Percentiles rank a stretch among this genome's conserved stretches.
Evolutionary conservation across 2,329 filamentous ascomycete species (phyloP).

Genomic region (Macroventuria anomochaeta): DNA sequence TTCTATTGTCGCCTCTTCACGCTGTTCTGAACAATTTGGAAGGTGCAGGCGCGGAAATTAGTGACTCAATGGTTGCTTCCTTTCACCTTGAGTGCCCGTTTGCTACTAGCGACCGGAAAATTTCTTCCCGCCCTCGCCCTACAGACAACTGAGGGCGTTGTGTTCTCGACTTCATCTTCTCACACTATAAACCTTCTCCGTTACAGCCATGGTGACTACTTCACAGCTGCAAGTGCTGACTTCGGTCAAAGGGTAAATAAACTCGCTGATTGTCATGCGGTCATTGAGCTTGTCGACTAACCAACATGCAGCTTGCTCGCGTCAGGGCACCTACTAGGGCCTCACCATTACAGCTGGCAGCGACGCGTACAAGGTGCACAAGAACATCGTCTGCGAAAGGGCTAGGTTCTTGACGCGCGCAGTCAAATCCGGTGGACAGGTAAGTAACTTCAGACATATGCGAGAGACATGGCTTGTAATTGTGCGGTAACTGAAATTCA

Average conservation of each 20-base stretch:
- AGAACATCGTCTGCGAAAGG: constrained; percentile 21
- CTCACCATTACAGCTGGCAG: constrained; percentile 21
- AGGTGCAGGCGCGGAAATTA: too few relatives aligned
- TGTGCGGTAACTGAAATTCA: background rate
- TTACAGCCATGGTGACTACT: background rate
- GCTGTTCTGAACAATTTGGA: too few relatives aligned
- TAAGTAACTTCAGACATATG: background rate
- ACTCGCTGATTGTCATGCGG: background rate
- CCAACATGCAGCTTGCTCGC: background rate
- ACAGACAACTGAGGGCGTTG: too few relatives aligned
- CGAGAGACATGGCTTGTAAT: too few relatives aligned
- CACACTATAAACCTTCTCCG: too few relatives aligned
- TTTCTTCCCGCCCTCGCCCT: too few relatives aligned
- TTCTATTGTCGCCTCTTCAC: too few relatives aligned
- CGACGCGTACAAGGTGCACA: constrained; percentile 28
- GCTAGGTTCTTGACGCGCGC: constrained; percentile 20
- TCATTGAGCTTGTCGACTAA: background rate
- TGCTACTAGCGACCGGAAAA: too few relatives aligned
- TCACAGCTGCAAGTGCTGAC: background rate
- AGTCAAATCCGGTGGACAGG: background rate
- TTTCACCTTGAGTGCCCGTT: too few relatives aligned
- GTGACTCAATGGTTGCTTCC: too few relatives aligned
- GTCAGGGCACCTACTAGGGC: constrained; percentile 22
- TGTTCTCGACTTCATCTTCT: too few relatives aligned
- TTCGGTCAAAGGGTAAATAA: background rate